Conservation (phyloP, 257 asterid species). For the Solanum ossicruentum region DNA sequence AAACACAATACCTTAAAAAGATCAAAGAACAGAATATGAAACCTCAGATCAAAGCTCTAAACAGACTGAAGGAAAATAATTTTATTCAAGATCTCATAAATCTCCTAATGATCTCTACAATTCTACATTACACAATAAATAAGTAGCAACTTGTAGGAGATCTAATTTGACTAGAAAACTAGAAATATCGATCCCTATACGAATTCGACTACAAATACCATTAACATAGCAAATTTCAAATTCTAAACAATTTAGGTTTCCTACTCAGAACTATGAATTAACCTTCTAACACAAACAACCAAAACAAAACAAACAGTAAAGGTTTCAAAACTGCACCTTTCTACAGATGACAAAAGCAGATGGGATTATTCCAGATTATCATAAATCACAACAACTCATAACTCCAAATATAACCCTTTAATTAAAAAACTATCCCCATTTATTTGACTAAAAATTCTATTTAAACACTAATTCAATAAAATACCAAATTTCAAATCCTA, state of each 20-base stretch:
- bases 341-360: not conserved
- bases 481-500: no score
- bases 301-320: no score
- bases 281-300: not conserved
- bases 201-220: not conserved
- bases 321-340: slow-evolving; percentile 3
- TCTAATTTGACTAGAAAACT: not conserved
- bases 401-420: no score
- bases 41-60: not conserved
- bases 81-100: not conserved
- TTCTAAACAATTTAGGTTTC: not conserved
- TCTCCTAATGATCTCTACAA: not conserved
- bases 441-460: no score
- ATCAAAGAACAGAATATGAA: not conserved
- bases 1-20: not conserved
- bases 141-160: not conserved
- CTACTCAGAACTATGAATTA: not conserved
- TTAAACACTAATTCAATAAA: no score
- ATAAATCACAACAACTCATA: no score
- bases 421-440: no score
- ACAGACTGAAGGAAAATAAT: not conserved
- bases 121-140: not conserved
- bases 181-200: not conserved
- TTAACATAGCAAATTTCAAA: not conserved
- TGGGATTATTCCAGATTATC: no score